phyloP scores from a whole-genome alignment of 2,329 filamentous ascomycete species.

The Xylariaceae sp. region DNA sequence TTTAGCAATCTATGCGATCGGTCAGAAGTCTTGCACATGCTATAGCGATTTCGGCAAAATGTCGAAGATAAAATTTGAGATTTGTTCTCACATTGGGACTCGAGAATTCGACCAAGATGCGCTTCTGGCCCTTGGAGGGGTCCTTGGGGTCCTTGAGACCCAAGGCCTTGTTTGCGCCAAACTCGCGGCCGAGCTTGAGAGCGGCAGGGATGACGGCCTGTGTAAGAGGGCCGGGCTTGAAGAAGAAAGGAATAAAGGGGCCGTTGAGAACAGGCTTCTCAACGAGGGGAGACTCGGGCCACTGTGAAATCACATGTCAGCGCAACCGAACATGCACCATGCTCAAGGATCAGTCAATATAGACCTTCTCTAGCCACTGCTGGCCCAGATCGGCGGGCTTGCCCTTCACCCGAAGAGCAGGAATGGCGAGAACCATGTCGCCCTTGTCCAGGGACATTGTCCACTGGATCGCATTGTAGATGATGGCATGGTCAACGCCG shows the following conservation, averaged over 20 bases:
- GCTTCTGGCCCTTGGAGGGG: slow-evolving; percentile 37
- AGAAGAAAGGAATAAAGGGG: slow-evolving; percentile 73
- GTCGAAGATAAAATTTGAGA: slow-evolving; percentile 63
- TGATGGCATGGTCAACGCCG: slow-evolving; percentile 62
- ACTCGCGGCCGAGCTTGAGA: slow-evolving; percentile 54
- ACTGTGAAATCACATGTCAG: slow-evolving; percentile 12
- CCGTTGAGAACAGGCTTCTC: slow-evolving; percentile 62
- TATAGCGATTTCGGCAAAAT: not conserved
- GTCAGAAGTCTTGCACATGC: not conserved
- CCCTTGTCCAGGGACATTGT: slow-evolving; percentile 76
- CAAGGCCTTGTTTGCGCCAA: slow-evolving; percentile 57
- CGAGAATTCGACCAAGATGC: slow-evolving; percentile 65
- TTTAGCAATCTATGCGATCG: slow-evolving; percentile 45
- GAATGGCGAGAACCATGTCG: slow-evolving; percentile 71
- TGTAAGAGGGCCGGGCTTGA: slow-evolving; percentile 63
- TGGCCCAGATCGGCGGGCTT: slow-evolving; percentile 58
- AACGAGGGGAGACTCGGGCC: slow-evolving; percentile 68
- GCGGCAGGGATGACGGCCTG: slow-evolving; percentile 65
- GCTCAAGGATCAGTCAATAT: not conserved
- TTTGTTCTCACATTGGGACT: slow-evolving; percentile 58
- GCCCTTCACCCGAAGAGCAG: slow-evolving; percentile 72
- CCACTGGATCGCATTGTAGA: slow-evolving; percentile 74
- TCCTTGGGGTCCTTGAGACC: slow-evolving; percentile 50
- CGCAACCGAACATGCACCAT: slow-evolving; percentile 5
- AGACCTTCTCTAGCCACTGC: slow-evolving; percentile 58